Base-by-base conservation (phyloP, 352 stramenopile genomes). In the Pythium aristosporum region DNA sequence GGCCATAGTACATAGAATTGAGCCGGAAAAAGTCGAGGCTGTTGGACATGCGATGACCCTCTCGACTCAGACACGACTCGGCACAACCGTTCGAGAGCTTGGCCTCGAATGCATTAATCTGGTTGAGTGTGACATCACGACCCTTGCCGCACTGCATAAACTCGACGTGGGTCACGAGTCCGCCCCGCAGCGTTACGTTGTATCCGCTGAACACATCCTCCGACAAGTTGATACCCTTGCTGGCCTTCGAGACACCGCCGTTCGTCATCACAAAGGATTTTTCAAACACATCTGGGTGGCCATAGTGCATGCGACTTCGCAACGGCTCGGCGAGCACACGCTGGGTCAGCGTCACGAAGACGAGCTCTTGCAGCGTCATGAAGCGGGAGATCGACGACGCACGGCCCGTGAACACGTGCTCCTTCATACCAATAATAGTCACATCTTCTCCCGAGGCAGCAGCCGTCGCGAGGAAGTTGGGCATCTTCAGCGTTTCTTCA, bases 181-280 rank as follows among this genome's bases (percentile, higher is more conserved):
- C 85, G 15, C 88, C 88, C 56, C 88, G 82, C 52, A 96, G 72
- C 9, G 82, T 75, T 32, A 76, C 78, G 37, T 95, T 95, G 72
- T 94, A 96, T 8, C 88, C 88, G 67, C 80, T 88, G 50, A 96
- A 96, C 4, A 95, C 87, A 76, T 96, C 88, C 69, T 96, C 88
- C 0, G 86, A 96, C 58, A 96, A 59, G 74, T 96, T 94, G 71
- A 96, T 93, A 16, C 88, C 86, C 42, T 87, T 87, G 61, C 80
- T 93, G 2, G 88, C 86, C 73, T 95, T 96, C 18, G 87, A 92
- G n/a, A 94, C 84, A 39, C 88, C 85, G 56, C 88, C 88, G 55
- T 87, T 91, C 23, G 73, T 85, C 85, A 95, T 96, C 9, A 92
- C 72, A 48, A 93, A 94, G 25, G 84, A 77, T 69, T 95, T 95